These are phyloP conservation scores for Amanita exitialis DNA, from an alignment of 768 basidiomycete genomes.

Conservation along the genomic window DNA sequence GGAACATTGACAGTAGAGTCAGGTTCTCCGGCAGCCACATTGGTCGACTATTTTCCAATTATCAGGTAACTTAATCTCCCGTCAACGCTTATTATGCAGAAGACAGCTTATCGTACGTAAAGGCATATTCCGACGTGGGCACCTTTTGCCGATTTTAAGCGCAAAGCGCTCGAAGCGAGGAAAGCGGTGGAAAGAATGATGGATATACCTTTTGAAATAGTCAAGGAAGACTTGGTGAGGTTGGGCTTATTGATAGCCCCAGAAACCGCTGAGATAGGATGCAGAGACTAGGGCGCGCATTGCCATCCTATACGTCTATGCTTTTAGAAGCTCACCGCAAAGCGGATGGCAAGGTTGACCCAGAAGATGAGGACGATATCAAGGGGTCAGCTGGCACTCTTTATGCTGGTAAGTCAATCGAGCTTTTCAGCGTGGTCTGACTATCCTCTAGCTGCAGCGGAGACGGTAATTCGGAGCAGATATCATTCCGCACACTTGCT, in stretches of 20 bases:
- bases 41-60: slow-evolving; percentile 40
- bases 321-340: slow-evolving; percentile 30
- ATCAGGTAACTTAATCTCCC: slow-evolving; percentile 23
- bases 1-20: slow-evolving; percentile 34
- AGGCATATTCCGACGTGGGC: slow-evolving; percentile 43
- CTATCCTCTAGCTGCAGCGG: slow-evolving; percentile 23
- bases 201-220: slow-evolving; percentile 39
- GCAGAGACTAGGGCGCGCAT: slow-evolving; percentile 31
- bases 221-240: slow-evolving; percentile 36
- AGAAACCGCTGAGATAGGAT: slow-evolving; percentile 6
- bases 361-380: slow-evolving; percentile 41
- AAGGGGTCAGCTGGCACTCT: slow-evolving; percentile 47
- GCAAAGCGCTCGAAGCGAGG: slow-evolving; percentile 29
- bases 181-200: slow-evolving; percentile 38
- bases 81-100: slow-evolving; percentile 6
- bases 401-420: slow-evolving; percentile 29
- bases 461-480: slow-evolving; percentile 14
- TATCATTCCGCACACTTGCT: background rate
- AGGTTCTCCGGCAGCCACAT: slow-evolving; percentile 33
- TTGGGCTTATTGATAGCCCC: background rate
- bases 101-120: background rate
- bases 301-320: slow-evolving; percentile 34
- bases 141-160: slow-evolving; percentile 37
- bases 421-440: background rate
- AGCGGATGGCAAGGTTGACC: slow-evolving; percentile 21